Conservation (phyloP, 257 asterid species). For the Lycium ferocissimum region DNA sequence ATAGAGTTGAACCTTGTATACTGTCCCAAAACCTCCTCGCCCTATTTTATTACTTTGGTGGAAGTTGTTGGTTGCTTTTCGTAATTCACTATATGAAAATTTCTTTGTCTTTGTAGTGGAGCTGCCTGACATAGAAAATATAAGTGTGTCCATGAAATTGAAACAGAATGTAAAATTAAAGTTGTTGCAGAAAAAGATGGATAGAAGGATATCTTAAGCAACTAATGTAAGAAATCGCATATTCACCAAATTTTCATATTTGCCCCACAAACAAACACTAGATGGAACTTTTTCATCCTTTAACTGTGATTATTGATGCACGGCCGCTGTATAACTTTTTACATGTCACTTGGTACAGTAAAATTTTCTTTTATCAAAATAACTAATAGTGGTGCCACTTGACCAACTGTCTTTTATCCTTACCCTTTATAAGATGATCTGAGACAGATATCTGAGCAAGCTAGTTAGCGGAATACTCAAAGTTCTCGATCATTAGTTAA, state of each 20-base stretch:
- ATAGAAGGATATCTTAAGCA: constrained; percentile 6
- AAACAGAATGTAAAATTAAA: neutral
- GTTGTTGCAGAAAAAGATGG: constrained; percentile 21
- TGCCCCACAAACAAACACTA: neutral
- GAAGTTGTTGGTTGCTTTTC: constrained; percentile 73
- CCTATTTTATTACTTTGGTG: constrained; percentile 72
- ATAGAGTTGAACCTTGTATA: constrained; percentile 69
- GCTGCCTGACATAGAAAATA: constrained; percentile 49
- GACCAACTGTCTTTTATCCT: neutral
- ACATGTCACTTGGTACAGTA: constrained; percentile 10
- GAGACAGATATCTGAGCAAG: neutral
- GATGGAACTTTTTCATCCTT: constrained; percentile 14
- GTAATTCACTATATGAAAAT: constrained; percentile 69
- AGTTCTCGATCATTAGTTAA: neutral
- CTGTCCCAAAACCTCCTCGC: constrained; percentile 91
- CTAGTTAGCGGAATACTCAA: neutral
- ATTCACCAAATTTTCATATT: neutral
- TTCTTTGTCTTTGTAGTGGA: constrained; percentile 54
- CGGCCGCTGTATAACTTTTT: neutral
- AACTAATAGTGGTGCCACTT: neutral
- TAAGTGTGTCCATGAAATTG: constrained; percentile 35
- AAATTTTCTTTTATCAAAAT: neutral
- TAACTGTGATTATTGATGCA: constrained; percentile 4
- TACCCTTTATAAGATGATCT: constrained; percentile 2
- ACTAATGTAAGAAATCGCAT: neutral